These are phyloP conservation scores for Penicillium macrosclerotiorum DNA, from an alignment of 495 filamentous ascomycete species.

Conservation along the genomic window DNA sequence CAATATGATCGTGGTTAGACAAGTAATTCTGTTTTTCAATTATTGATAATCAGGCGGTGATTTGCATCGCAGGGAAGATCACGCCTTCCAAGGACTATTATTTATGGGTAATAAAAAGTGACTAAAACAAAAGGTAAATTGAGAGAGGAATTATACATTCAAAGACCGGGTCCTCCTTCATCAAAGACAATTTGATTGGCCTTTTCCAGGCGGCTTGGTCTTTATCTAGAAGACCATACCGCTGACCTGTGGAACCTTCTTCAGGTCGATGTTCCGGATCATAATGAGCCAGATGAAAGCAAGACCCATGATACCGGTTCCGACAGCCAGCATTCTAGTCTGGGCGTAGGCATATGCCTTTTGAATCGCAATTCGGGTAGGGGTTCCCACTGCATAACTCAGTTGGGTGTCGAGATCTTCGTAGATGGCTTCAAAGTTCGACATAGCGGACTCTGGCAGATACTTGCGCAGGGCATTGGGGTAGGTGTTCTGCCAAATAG, in stretches of 20 bases:
- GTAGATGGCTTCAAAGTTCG: constrained; percentile 51
- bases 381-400: constrained; percentile 49
- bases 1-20: too few relatives aligned
- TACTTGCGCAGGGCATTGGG: constrained; percentile 47
- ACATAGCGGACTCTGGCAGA: constrained; percentile 47
- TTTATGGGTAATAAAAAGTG: too few relatives aligned
- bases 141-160: too few relatives aligned
- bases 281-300: constrained; percentile 43
- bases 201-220: too few relatives aligned
- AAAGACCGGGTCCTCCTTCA: too few relatives aligned
- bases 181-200: too few relatives aligned
- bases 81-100: too few relatives aligned
- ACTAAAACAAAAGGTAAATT: too few relatives aligned
- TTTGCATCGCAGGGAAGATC: too few relatives aligned
- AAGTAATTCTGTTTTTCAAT: too few relatives aligned
- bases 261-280: constrained; percentile 58
- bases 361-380: constrained; percentile 52
- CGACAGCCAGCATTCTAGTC: constrained; percentile 53
- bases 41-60: too few relatives aligned
- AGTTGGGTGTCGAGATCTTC: constrained; percentile 48
- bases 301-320: constrained; percentile 45
- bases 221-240: constrained; percentile 23
- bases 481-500: constrained; percentile 65
- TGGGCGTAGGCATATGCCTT: constrained; percentile 56
- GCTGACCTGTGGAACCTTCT: constrained; percentile 44